A percentile compares a stretch with the other conserved stretches of the same genome.
These are phyloP conservation scores for Iris macrosiphon DNA, from an alignment of 106 monocot genomes.

Conservation along the genomic window DNA sequence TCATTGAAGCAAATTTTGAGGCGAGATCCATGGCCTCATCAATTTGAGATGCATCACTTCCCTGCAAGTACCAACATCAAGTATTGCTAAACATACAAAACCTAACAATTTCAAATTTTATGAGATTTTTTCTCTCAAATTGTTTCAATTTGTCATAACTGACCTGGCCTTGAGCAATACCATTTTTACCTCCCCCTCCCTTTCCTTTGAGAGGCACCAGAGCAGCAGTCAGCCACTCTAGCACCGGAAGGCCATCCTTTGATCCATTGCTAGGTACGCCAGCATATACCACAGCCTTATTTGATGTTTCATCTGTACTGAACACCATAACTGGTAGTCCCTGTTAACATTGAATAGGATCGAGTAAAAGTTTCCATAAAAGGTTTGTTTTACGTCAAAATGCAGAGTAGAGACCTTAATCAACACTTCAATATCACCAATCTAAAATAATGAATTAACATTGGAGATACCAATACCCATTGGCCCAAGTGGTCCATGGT, in stretches of 20 bases:
- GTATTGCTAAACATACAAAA: neutral
- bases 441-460: too few species aligned
- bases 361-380: neutral
- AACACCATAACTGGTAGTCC: constrained; percentile 73
- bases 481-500: too few species aligned
- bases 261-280: constrained; percentile 53
- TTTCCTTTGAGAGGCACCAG: constrained; percentile 78
- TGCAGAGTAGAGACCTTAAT: too few species aligned
- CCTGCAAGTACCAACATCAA: constrained; percentile 5
- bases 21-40: constrained; percentile 20
- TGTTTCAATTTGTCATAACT: neutral
- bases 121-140: too few species aligned
- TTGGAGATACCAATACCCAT: too few species aligned
- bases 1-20: constrained; percentile 16
- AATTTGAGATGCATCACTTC: constrained; percentile 8
- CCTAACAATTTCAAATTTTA: neutral
- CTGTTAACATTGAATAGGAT: constrained; percentile 18
- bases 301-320: constrained; percentile 64
- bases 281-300: constrained; percentile 78
- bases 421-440: neutral
- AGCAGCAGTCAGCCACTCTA: constrained; percentile 76
- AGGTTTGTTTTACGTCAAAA: neutral
- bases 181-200: constrained; percentile 93
- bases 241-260: constrained; percentile 28
- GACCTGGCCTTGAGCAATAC: constrained; percentile 92